Percentiles rank a stretch among this genome's conserved stretches.
Evolutionary conservation across 1,284 basidiomycete species (phyloP).

Genomic region (Papiliotrema flavescens): DNA sequence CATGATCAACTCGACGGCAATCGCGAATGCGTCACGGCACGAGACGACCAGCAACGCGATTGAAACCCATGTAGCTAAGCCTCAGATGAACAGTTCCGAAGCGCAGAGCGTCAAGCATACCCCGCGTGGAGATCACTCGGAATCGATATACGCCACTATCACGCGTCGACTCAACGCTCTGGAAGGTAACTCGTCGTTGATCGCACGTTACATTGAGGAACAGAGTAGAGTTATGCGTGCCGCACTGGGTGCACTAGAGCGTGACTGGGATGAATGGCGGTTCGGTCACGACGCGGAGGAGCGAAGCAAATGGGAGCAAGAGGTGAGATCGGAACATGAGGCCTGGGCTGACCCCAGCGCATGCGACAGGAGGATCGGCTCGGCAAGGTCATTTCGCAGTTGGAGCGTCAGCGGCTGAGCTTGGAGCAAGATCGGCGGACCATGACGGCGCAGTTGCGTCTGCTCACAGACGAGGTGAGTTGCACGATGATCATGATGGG

Average conservation of each 20-base stretch:
- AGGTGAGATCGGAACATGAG: constrained; percentile 19
- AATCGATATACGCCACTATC: constrained; percentile 94
- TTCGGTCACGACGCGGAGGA: constrained; percentile 24
- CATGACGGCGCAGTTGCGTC: constrained; percentile 28
- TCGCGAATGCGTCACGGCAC: too few species aligned
- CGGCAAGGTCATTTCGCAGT: constrained; percentile 28
- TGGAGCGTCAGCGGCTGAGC: constrained; percentile 37
- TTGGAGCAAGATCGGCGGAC: constrained; percentile 35
- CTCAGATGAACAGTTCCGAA: constrained; percentile 23
- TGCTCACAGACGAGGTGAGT: constrained; percentile 37
- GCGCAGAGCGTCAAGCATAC: constrained; percentile 9
- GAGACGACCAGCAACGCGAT: too few species aligned
- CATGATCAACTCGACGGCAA: too few species aligned
- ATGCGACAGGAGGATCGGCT: constrained; percentile 43
- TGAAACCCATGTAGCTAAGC: neutral
- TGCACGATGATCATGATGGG: too few species aligned
- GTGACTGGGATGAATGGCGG: constrained; percentile 41
- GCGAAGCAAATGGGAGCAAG: constrained; percentile 27
- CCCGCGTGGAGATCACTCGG: constrained; percentile 58
- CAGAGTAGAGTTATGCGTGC: constrained; percentile 75
- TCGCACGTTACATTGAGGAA: constrained; percentile 84
- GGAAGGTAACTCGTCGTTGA: constrained; percentile 83
- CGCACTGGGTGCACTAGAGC: constrained; percentile 67
- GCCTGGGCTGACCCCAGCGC: constrained; percentile 17
- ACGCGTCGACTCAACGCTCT: constrained; percentile 85